Evolutionary conservation across 75 land plant genomes (phyloP).

Genomic region (Cunninghamia lanceolata): DNA sequence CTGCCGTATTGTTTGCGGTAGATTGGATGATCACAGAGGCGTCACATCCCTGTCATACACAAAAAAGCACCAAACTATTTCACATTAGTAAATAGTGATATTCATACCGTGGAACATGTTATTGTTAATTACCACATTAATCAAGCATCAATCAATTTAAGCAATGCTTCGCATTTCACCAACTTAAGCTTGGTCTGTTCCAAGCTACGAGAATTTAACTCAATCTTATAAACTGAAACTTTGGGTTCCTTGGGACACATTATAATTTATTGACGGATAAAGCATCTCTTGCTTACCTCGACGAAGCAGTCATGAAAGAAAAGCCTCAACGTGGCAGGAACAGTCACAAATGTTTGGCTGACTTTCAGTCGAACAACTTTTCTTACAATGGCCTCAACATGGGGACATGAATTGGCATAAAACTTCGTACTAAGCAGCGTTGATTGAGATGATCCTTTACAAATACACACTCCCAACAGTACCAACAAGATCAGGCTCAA

Average conservation of each 20-base stretch:
- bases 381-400: conserved; percentile 15
- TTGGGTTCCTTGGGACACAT: background rate
- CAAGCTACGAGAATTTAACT: background rate
- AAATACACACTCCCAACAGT: background rate
- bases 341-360: conserved; percentile 18
- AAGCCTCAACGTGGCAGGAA: conserved; percentile 40
- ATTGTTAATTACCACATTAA: background rate
- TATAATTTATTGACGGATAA: background rate
- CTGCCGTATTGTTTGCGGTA: conserved; percentile 46
- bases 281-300: conserved; percentile 11
- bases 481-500: background rate
- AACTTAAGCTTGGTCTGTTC: background rate
- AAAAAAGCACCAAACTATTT: background rate
- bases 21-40: conserved; percentile 62
- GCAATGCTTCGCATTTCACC: background rate
- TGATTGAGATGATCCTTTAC: conserved; percentile 11
- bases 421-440: conserved; percentile 9
- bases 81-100: background rate
- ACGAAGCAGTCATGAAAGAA: conserved; percentile 69
- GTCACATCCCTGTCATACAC: conserved; percentile 58
- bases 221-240: background rate
- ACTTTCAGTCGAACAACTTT: background rate
- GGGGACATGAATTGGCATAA: conserved; percentile 7
- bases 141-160: background rate
- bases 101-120: background rate